These are phyloP conservation scores for Alternaria alternata DNA, from an alignment of 2,329 filamentous ascomycete genomes.

Conservation along the genomic window DNA sequence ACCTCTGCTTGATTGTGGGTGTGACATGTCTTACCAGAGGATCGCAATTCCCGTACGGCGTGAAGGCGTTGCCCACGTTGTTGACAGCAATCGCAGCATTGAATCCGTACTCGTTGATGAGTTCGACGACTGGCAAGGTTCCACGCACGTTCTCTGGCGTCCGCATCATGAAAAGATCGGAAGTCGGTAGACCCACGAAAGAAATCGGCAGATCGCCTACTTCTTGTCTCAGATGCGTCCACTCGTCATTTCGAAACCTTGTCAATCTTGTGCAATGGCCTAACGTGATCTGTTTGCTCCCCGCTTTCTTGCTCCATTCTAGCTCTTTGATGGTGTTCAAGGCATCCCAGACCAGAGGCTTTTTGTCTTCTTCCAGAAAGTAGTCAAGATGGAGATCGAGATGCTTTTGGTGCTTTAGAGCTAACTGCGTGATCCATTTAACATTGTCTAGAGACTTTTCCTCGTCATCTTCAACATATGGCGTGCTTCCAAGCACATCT, in stretches of 20 bases:
- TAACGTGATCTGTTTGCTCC: slow-evolving; percentile 54
- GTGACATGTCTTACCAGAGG: slow-evolving; percentile 58
- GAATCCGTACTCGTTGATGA: slow-evolving; percentile 67
- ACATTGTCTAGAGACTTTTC: slow-evolving; percentile 65
- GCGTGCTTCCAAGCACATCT: slow-evolving; percentile 71
- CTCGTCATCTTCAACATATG: slow-evolving; percentile 69
- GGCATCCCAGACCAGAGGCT: slow-evolving; percentile 64
- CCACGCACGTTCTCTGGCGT: slow-evolving; percentile 59
- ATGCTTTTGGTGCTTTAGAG: slow-evolving; percentile 61
- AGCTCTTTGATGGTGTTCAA: slow-evolving; percentile 60
- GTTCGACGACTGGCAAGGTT: slow-evolving; percentile 67
- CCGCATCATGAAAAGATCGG: slow-evolving; percentile 77
- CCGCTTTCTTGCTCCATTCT: slow-evolving; percentile 56
- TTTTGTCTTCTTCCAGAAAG: slow-evolving; percentile 62
- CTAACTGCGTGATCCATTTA: slow-evolving; percentile 67
- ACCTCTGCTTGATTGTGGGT: background rate
- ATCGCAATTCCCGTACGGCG: slow-evolving; percentile 72
- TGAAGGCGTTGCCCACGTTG: slow-evolving; percentile 79
- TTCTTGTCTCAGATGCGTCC: slow-evolving; percentile 57
- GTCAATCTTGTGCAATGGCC: slow-evolving; percentile 75
- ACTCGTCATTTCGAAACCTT: slow-evolving; percentile 61
- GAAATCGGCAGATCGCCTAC: slow-evolving; percentile 66
- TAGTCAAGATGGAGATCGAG: slow-evolving; percentile 79
- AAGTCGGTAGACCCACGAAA: slow-evolving; percentile 75
- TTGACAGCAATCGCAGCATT: slow-evolving; percentile 71